Conservation (phyloP, 192 early-diverging fungal genomes). For the Linnemannia exigua region DNA sequence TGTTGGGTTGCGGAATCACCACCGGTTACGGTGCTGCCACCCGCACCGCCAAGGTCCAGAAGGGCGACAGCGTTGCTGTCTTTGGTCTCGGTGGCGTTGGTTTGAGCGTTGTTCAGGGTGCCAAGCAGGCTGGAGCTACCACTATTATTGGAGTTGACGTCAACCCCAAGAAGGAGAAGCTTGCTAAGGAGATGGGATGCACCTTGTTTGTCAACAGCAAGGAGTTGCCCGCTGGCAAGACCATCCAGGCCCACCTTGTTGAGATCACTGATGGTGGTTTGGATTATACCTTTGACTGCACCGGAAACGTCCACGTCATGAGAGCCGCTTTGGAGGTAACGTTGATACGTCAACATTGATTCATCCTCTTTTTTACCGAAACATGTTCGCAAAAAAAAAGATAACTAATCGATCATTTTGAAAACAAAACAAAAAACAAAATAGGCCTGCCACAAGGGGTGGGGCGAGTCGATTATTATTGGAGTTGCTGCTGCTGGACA, state of each 20-base stretch:
- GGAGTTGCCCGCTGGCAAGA: conserved; percentile 46
- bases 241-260: conserved; percentile 76
- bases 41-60: conserved; percentile 92
- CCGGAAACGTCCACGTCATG: conserved; percentile 94
- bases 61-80: conserved; percentile 84
- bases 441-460: conserved; percentile 85
- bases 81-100: conserved; percentile 98
- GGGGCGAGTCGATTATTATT: conserved; percentile 92
- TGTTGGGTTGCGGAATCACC: conserved; percentile 97
- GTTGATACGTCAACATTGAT: not conserved
- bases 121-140: conserved; percentile 71
- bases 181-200: conserved; percentile 69
- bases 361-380: too few species aligned
- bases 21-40: conserved; percentile 96
- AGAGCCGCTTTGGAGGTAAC: conserved; percentile 90
- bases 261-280: conserved; percentile 96
- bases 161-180: conserved; percentile 89
- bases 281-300: conserved; percentile 98
- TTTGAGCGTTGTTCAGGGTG: conserved; percentile 91
- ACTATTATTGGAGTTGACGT: conserved; percentile 93
- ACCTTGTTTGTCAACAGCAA: conserved; percentile 40
- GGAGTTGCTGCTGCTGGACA: conserved; percentile 95
- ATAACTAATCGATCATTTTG: not conserved
- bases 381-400: too few species aligned
- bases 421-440: not conserved